Base-by-base conservation (phyloP, 1,284 basidiomycete species). In the Quambalaria eucalypti region DNA sequence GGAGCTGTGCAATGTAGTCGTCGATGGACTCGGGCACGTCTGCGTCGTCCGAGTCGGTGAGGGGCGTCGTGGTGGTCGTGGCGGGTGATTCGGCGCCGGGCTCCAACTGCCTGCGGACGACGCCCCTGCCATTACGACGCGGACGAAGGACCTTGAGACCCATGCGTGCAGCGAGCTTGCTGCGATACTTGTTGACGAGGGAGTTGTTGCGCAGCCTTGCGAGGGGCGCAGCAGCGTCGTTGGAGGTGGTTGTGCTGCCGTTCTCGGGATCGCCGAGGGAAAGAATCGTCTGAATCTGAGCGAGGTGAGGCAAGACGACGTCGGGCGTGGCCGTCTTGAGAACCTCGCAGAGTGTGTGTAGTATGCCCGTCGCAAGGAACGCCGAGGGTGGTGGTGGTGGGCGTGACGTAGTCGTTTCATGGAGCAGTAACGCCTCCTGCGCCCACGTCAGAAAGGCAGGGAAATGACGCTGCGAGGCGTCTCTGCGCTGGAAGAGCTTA, bases 11-110 rank as follows among this genome's bases (percentile, higher is more conserved):
- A 14, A 97, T 78, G 30, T 85, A 80, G 0, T 76, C 76, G 71
- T 98, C 93, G 4, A 90, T 81, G 51, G 86, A 84, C 49, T 87
- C 85, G 0, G 90, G 86, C 1, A 90, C 80, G 26, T 92, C 86
- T n/a, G 86, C 83, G 2, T 80, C 79, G 28, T 66, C 69, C 0
- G 12, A 16, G 9, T 14, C 39, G 39, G 19, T 14, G 7, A 23
- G 21, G 25, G 14, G 21, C 3, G 19, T 26, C 4, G 16, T 21
- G 4, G 16, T 21, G 16, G 16, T 14, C 21, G 16, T 14, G 16
- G 36, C 36, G 16, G 16, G 16, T 21, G 36, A n/a, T 21, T 12
- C 36, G 5, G 16, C 16, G 16, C 10, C 36, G 16, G 16, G 36
- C 16, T 21, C 36, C 21, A 39, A 21, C 36, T n/a, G 10, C 21